These are phyloP conservation scores for Parasitella parasitica DNA, from an alignment of 371 early-diverging fungal genomes.

Conservation along the genomic window DNA sequence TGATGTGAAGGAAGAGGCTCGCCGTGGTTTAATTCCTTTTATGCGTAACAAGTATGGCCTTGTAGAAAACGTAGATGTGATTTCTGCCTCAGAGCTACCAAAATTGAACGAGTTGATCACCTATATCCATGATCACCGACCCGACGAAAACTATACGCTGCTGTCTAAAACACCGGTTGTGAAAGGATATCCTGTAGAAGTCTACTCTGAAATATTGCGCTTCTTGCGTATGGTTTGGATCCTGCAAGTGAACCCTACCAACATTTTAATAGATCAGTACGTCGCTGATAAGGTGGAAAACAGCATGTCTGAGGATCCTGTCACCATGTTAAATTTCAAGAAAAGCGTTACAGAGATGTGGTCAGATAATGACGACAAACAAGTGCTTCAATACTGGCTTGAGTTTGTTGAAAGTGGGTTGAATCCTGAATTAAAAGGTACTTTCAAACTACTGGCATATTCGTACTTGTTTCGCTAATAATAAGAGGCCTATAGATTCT, in stretches of 20 bases:
- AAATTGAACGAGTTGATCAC: conserved; percentile 47
- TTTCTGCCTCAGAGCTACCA: conserved; percentile 46
- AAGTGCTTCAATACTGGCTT: conserved; percentile 49
- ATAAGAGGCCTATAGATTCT: conserved; percentile 50
- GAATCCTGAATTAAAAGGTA: conserved; percentile 41
- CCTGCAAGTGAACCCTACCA: conserved; percentile 52
- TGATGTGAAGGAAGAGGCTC: conserved; percentile 76
- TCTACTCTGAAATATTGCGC: conserved; percentile 54
- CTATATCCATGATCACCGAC: conserved; percentile 37
- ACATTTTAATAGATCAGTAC: conserved; percentile 54
- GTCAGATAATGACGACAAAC: conserved; percentile 37
- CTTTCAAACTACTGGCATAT: too few relatives aligned
- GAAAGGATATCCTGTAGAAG: conserved; percentile 57
- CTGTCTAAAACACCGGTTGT: conserved; percentile 41
- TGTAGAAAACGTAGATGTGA: conserved; percentile 24
- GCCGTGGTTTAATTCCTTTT: conserved; percentile 52
- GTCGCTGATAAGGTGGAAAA: conserved; percentile 55
- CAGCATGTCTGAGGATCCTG: conserved; percentile 49
- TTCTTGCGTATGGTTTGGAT: conserved; percentile 60
- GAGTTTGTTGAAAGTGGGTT: conserved; percentile 58
- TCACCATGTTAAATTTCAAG: conserved; percentile 42
- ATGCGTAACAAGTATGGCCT: conserved; percentile 30
- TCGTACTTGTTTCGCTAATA: too few relatives aligned
- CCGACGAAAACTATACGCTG: conserved; percentile 30
- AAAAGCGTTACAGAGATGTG: conserved; percentile 43